phyloP scores from a whole-genome alignment of 2,329 filamentous ascomycete species.

The Xylaria sp. region DNA sequence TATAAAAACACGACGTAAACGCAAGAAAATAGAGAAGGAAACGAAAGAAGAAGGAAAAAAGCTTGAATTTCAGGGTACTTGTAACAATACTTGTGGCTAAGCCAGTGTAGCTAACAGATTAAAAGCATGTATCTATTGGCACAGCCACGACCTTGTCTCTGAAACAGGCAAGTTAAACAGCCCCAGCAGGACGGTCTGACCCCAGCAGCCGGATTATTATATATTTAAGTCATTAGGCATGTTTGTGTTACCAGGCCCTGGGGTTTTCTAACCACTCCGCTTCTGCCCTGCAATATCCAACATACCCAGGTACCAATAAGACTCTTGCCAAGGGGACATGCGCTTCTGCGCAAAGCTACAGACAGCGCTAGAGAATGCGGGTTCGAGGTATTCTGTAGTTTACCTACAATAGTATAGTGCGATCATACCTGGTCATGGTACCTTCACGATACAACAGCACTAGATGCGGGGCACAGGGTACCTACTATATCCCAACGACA shows the following conservation, averaged over 20 bases:
- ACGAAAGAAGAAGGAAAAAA: no score
- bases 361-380: background rate
- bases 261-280: constrained; percentile 20
- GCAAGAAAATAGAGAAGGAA: background rate
- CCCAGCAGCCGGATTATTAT: constrained; percentile 39
- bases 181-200: constrained; percentile 34
- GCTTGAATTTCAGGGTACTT: no score
- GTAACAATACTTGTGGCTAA: no score
- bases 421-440: no score
- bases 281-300: constrained; percentile 25
- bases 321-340: background rate
- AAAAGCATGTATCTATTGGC: no score
- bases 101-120: no score
- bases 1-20: no score
- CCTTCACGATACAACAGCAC: no score
- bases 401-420: no score
- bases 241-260: constrained; percentile 30
- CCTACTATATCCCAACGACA: no score
- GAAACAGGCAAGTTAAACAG: constrained; percentile 39
- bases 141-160: constrained; percentile 12
- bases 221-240: constrained; percentile 33
- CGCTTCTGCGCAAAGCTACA: constrained; percentile 4
- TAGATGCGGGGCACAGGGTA: no score
- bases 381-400: no score
- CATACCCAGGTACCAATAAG: background rate